phyloP scores from a whole-genome alignment of 2,329 filamentous ascomycete genomes.

The Sarocladium kiliense region DNA sequence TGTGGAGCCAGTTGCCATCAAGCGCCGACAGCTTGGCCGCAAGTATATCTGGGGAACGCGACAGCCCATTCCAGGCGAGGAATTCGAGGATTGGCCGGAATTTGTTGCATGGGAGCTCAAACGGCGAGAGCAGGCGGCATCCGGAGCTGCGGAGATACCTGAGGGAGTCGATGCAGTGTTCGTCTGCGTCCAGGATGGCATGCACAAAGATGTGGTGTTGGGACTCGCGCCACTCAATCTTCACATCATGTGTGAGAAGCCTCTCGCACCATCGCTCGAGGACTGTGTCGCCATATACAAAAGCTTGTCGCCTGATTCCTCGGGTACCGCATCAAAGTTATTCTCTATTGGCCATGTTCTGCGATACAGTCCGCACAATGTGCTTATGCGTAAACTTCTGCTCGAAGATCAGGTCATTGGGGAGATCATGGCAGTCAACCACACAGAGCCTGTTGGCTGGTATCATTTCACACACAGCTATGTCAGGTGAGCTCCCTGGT shows the following conservation, averaged over 20 bases:
- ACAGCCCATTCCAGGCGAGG: constrained; percentile 52
- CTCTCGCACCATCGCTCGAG: constrained; percentile 70
- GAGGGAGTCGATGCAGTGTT: constrained; percentile 58
- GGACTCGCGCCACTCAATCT: constrained; percentile 65
- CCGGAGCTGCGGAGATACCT: constrained; percentile 40
- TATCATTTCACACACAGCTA: constrained; percentile 94
- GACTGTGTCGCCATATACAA: constrained; percentile 75
- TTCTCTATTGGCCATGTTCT: constrained; percentile 94
- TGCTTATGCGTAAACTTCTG: constrained; percentile 72
- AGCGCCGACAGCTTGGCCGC: constrained; percentile 64
- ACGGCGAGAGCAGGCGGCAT: constrained; percentile 49
- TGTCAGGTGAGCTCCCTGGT: constrained; percentile 61
- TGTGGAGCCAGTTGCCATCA: constrained; percentile 75
- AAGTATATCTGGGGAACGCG: constrained; percentile 63
- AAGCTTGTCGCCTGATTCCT: constrained; percentile 38
- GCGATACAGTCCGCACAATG: constrained; percentile 89
- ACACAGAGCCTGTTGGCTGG: constrained; percentile 92
- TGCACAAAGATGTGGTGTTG: constrained; percentile 76
- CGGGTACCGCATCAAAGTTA: constrained; percentile 35
- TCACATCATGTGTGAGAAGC: constrained; percentile 95
- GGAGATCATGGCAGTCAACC: constrained; percentile 78
- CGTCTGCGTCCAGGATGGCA: constrained; percentile 75
- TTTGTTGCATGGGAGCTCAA: constrained; percentile 66
- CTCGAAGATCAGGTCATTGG: constrained; percentile 73
- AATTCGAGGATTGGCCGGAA: constrained; percentile 68